Evolutionary conservation across 768 basidiomycete species (phyloP).

Genomic region (Cystobasidium tubakii): DNA sequence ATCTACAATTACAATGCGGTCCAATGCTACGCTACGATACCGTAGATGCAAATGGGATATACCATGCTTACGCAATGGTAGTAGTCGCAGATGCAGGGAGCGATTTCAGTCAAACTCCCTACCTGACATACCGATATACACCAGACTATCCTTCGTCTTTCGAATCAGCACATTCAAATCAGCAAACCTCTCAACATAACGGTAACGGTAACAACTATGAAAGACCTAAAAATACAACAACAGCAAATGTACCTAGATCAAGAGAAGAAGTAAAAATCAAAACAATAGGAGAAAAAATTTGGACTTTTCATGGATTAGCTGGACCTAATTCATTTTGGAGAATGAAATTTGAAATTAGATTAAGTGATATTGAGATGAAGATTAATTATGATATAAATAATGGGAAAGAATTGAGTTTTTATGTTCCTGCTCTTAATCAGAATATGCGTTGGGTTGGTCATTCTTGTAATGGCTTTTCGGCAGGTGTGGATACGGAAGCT

Average conservation of each 20-base stretch:
- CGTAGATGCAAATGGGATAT: slow-evolving; percentile 66
- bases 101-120: slow-evolving; percentile 67
- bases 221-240: neutral
- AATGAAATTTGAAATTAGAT: slow-evolving; percentile 75
- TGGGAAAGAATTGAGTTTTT: slow-evolving; percentile 60
- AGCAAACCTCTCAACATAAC: neutral
- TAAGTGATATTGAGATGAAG: slow-evolving; percentile 65
- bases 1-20: slow-evolving; percentile 41
- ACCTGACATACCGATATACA: slow-evolving; percentile 62
- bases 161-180: slow-evolving; percentile 41
- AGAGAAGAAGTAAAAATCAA: neutral
- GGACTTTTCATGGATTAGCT: slow-evolving; percentile 44
- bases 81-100: slow-evolving; percentile 80
- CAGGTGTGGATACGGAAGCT: slow-evolving; percentile 52
- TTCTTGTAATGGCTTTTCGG: slow-evolving; percentile 71
- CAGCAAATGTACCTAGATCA: slow-evolving; percentile 20
- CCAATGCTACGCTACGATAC: slow-evolving; percentile 58
- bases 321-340: slow-evolving; percentile 93
- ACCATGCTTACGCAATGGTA: slow-evolving; percentile 80
- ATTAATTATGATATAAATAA: slow-evolving; percentile 74
- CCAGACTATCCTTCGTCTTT: slow-evolving; percentile 54
- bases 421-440: slow-evolving; percentile 69
- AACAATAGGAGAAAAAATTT: slow-evolving; percentile 41
- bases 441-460: slow-evolving; percentile 89
- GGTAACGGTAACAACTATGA: slow-evolving; percentile 28